Evolutionary conservation across 1,284 basidiomycete genomes (phyloP).

Genomic region (Ganoderma boninense): DNA sequence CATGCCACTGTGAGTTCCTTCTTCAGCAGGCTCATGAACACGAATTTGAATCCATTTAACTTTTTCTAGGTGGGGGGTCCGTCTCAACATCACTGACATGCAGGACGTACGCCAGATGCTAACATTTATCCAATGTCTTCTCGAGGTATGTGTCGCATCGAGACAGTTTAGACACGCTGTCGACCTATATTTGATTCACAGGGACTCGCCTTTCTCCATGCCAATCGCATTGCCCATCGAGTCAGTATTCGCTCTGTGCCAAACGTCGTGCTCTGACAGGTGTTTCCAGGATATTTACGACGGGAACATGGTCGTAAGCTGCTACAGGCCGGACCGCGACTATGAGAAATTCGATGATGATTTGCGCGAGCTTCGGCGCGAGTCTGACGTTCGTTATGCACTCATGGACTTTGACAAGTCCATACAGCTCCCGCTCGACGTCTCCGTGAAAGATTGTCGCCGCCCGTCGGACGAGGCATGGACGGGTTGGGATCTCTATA

Average conservation of each 20-base stretch:
- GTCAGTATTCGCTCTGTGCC: background rate
- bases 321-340: slow-evolving; percentile 7
- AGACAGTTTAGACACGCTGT: background rate
- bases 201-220: slow-evolving; percentile 16
- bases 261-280: too few relatives aligned
- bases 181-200: background rate
- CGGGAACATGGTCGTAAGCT: slow-evolving; percentile 11
- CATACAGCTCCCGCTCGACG: slow-evolving; percentile 9
- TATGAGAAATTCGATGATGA: background rate
- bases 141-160: slow-evolving; percentile 5
- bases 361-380: slow-evolving; percentile 11
- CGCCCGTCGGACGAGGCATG: slow-evolving; percentile 10
- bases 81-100: background rate
- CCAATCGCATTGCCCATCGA: slow-evolving; percentile 10
- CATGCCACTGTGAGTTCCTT: slow-evolving; percentile 16
- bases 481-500: background rate
- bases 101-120: background rate
- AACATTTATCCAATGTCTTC: slow-evolving; percentile 1
- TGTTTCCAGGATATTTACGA: slow-evolving; percentile 10
- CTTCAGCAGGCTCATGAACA: background rate
- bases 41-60: too few relatives aligned
- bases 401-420: slow-evolving; percentile 28
- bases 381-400: slow-evolving; percentile 4
- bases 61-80: slow-evolving; percentile 9
- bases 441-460: slow-evolving; percentile 13